Percentiles rank a stretch among this genome's conserved stretches.
Conservation (phyloP, 2,329 filamentous ascomycete species). For the Juglanconis oblonga region DNA sequence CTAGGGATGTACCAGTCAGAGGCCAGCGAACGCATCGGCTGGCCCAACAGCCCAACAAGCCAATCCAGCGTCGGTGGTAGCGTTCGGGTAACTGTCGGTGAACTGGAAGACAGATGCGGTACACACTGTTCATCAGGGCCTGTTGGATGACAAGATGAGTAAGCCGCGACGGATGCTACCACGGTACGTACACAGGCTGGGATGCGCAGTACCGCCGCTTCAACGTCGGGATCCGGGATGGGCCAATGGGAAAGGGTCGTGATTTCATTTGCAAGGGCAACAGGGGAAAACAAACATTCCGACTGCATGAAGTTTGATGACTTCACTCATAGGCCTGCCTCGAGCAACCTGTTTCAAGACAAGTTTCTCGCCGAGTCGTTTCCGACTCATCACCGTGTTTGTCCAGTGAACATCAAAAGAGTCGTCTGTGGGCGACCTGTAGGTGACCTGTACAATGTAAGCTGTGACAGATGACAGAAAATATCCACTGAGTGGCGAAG, state of each 20-base stretch:
- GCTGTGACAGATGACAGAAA: conserved; percentile 13
- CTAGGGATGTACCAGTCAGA: no score
- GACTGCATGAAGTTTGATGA: background rate
- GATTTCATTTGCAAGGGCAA: no score
- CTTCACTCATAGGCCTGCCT: background rate
- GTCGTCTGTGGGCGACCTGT: background rate
- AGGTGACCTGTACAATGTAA: conserved; percentile 5
- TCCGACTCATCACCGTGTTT: background rate
- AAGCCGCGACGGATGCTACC: background rate
- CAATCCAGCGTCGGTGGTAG: background rate
- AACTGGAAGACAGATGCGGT: background rate
- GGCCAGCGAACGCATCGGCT: background rate
- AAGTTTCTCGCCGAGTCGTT: background rate
- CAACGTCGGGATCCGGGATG: background rate
- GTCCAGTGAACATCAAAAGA: conserved; percentile 1
- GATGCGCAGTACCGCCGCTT: background rate
- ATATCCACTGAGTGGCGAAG: background rate
- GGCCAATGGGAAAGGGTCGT: no score
- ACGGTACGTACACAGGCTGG: background rate
- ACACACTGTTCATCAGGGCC: no score
- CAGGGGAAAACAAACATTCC: no score
- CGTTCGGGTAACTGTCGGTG: conserved; percentile 10
- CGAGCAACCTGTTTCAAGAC: background rate
- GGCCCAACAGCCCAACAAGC: background rate
- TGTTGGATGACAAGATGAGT: background rate